phyloP scores from a whole-genome alignment of 345 rosid genomes.

The Melaleuca quinquenervia region DNA sequence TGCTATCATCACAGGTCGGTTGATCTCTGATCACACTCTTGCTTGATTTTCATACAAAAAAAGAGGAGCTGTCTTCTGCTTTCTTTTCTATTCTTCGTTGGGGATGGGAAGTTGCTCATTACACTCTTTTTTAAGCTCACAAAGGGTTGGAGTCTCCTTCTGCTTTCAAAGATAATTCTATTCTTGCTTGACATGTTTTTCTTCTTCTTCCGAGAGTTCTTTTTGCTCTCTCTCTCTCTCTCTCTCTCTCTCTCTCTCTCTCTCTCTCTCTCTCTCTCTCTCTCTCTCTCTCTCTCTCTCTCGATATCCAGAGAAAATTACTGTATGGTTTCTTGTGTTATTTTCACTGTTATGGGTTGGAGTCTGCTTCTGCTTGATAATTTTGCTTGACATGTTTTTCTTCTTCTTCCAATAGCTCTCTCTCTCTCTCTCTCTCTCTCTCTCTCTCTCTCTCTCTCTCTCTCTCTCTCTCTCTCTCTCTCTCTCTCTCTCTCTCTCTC shows the following conservation, averaged over 20 bases:
- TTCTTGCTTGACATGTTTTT: not conserved
- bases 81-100: not conserved
- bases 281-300: not conserved
- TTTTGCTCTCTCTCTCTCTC: not conserved
- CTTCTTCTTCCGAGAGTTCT: not conserved
- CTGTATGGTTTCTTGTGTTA: no score
- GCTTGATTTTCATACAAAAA: not conserved
- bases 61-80: not conserved
- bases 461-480: not conserved
- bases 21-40: not conserved
- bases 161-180: not conserved
- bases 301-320: no score
- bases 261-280: not conserved
- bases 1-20: slow-evolving; percentile 58
- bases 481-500: not conserved
- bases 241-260: no score
- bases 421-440: not conserved
- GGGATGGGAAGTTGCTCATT: not conserved
- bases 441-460: not conserved
- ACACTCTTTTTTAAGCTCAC: not conserved
- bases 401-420: no score
- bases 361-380: no score
- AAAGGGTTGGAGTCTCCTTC: not conserved
- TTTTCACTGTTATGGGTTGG: no score
- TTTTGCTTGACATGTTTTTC: no score